Percentiles rank a stretch among this genome's conserved stretches.
Conservation (phyloP, 306 rosid genomes). For the Acacia crassicarpa region DNA sequence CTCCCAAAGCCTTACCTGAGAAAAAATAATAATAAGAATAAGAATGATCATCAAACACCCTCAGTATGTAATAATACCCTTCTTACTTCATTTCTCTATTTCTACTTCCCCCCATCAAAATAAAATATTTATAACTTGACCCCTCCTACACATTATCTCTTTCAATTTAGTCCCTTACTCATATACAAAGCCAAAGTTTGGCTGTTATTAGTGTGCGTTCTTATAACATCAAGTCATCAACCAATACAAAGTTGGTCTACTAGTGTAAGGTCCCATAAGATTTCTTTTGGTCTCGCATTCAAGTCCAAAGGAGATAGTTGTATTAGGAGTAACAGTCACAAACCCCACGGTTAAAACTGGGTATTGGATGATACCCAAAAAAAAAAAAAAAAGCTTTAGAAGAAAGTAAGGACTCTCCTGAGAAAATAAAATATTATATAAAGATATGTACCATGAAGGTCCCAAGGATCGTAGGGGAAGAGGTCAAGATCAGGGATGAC, state of each 20-base stretch:
- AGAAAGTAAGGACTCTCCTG: background rate
- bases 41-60: background rate
- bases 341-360: too few species aligned
- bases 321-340: too few species aligned
- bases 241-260: too few species aligned
- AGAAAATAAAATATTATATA: background rate
- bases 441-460: conserved; percentile 47
- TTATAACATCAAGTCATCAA: background rate
- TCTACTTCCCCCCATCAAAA: background rate
- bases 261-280: rapidly evolving
- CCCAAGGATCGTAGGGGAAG: conserved; percentile 79
- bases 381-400: too few species aligned
- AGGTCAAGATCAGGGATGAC: conserved; percentile 91
- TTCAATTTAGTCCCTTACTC: background rate
- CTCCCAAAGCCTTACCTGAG: conserved; percentile 80
- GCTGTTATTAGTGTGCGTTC: background rate
- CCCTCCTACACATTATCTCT: background rate
- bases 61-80: background rate
- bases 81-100: background rate
- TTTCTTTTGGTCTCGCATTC: rapidly evolving
- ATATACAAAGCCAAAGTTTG: background rate
- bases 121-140: background rate
- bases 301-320: too few species aligned
- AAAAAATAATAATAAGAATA: background rate
- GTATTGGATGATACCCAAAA: too few species aligned